phyloP scores from a whole-genome alignment of 805 yeast genomes.

The Starmera amethionina region DNA sequence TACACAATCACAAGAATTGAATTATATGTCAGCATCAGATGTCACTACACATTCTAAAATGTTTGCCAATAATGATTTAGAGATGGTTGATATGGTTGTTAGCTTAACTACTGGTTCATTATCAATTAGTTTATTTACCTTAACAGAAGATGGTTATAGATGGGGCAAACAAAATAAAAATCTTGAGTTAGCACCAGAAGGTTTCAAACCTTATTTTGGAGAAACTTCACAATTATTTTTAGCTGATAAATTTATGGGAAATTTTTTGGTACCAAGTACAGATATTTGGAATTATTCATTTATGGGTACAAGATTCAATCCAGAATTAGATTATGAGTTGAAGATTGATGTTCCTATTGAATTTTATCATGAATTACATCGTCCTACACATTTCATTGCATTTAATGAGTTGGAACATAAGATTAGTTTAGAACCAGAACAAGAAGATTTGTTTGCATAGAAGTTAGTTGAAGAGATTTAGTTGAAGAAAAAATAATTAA shows the following conservation, averaged over 20 bases:
- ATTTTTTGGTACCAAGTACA: conserved; percentile 76
- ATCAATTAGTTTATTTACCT: conserved; percentile 55
- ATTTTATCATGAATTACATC: conserved; percentile 78
- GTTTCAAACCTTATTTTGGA: conserved; percentile 54
- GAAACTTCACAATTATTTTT: conserved; percentile 57
- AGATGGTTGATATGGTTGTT: conserved; percentile 50
- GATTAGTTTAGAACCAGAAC: conserved; percentile 50
- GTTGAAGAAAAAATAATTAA: too few relatives aligned
- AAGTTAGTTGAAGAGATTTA: too few relatives aligned
- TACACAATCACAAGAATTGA: conserved; percentile 62
- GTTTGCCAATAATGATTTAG: conserved; percentile 23
- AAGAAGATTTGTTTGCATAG: conserved; percentile 48
- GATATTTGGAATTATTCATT: conserved; percentile 88
- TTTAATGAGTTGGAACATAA: conserved; percentile 58
- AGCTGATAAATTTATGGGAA: conserved; percentile 70
- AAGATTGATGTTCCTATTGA: conserved; percentile 73
- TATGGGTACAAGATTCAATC: conserved; percentile 75
- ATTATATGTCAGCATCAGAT: conserved; percentile 60
- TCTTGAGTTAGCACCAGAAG: conserved; percentile 45
- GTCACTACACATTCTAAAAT: conserved; percentile 44
- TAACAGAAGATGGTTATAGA: conserved; percentile 53
- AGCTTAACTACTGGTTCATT: conserved; percentile 79
- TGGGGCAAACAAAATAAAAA: conserved; percentile 73
- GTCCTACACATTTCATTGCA: conserved; percentile 78
- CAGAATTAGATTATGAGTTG: conserved; percentile 46